phyloP scores from a whole-genome alignment of 352 stramenopile species.

The Pythium sukuiense region DNA sequence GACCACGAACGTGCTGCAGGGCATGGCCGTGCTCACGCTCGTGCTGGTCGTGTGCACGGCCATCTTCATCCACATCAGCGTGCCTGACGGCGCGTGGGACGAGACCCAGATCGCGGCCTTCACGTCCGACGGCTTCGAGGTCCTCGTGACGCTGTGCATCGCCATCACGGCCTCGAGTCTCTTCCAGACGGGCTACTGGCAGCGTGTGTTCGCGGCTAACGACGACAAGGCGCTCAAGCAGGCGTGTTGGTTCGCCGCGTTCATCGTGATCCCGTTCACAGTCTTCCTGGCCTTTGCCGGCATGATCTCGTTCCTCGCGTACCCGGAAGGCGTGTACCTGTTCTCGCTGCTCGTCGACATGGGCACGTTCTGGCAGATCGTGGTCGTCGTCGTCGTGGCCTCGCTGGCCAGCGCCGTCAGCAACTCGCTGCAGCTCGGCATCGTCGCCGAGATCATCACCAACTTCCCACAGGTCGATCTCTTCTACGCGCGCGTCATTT shows the following conservation, averaged over 20 bases:
- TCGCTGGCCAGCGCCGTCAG: slow-evolving; percentile 57
- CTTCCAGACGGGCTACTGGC: slow-evolving; percentile 81
- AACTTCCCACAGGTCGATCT: slow-evolving; percentile 62
- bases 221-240: slow-evolving; percentile 54
- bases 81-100: slow-evolving; percentile 47
- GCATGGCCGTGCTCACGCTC: slow-evolving; percentile 54
- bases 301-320: slow-evolving; percentile 65
- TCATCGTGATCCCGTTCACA: slow-evolving; percentile 66
- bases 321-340: slow-evolving; percentile 54
- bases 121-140: slow-evolving; percentile 58
- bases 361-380: slow-evolving; percentile 55
- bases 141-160: slow-evolving; percentile 68
- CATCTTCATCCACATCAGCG: slow-evolving; percentile 52
- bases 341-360: slow-evolving; percentile 75
- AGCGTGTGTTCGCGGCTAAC: slow-evolving; percentile 61
- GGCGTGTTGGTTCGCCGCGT: slow-evolving; percentile 39
- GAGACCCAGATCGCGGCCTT: slow-evolving; percentile 57
- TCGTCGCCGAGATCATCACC: slow-evolving; percentile 63
- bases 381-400: slow-evolving; percentile 69
- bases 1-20: slow-evolving; percentile 69
- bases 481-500: slow-evolving; percentile 53
- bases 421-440: slow-evolving; percentile 71
- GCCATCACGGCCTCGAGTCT: slow-evolving; percentile 61
- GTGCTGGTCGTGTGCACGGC: slow-evolving; percentile 60
- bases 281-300: slow-evolving; percentile 59